Evolutionary conservation across 441 rosid genomes (phyloP).

Genomic region (Geranium incanum): DNA sequence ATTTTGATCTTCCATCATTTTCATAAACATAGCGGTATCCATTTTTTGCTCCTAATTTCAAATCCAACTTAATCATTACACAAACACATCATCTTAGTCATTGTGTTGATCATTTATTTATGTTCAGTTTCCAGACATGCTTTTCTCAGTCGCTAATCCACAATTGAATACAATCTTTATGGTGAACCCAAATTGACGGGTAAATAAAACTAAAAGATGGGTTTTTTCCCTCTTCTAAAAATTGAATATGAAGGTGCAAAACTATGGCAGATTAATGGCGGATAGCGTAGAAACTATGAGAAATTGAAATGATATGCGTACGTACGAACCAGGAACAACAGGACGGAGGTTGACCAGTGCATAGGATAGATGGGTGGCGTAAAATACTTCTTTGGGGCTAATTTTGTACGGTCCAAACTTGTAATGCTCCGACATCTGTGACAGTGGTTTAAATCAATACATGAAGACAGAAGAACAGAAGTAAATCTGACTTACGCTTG

Average conservation of each 20-base stretch:
- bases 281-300: not conserved
- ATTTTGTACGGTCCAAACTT: conserved; percentile 53
- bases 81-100: no score
- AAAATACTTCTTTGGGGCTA: conserved; percentile 51
- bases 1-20: no score
- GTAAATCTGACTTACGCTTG: not conserved
- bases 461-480: not conserved
- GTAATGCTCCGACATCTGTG: conserved; percentile 35
- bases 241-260: no score
- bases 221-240: no score
- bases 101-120: no score
- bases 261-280: no score
- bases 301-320: not conserved
- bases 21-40: not conserved
- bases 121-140: no score
- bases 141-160: not conserved
- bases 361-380: conserved; percentile 43
- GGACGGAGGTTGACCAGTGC: conserved; percentile 75
- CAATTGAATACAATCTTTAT: not conserved
- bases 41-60: not conserved
- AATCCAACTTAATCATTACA: no score
- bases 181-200: not conserved
- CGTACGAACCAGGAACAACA: conserved; percentile 39
- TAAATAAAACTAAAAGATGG: no score
- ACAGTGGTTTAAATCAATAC: not conserved